Percentiles rank a stretch among this genome's conserved stretches.
These are phyloP conservation scores for Emiliania huxleyi DNA, from an alignment of 78 protist species.

Conservation along the genomic window DNA sequence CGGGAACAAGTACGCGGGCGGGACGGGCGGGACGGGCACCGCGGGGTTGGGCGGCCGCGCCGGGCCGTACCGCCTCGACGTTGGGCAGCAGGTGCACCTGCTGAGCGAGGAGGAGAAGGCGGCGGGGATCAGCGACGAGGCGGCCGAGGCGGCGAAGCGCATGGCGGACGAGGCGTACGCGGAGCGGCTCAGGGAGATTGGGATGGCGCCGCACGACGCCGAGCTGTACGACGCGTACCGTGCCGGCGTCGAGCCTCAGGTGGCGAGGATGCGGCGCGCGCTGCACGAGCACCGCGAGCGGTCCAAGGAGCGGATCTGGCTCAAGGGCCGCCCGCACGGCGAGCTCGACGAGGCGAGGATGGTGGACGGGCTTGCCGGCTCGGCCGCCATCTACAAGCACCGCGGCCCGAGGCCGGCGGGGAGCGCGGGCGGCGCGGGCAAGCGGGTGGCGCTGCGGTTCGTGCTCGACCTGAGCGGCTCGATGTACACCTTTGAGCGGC, in stretches of 20 bases:
- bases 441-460: neutral
- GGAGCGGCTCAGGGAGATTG: conserved; percentile 52
- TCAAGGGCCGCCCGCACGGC: conserved; percentile 46
- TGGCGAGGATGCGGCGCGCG: conserved; percentile 43
- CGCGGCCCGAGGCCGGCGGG: neutral
- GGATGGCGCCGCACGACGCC: conserved; percentile 47
- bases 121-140: neutral
- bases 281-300: conserved; percentile 55
- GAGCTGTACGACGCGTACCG: neutral
- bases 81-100: conserved; percentile 17
- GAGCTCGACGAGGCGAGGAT: conserved; percentile 66
- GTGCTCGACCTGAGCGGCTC: conserved; percentile 40
- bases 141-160: conserved; percentile 31
- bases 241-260: conserved; percentile 9
- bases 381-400: conserved; percentile 21
- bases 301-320: conserved; percentile 63
- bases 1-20: conserved; percentile 79
- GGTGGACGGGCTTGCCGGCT: conserved; percentile 68
- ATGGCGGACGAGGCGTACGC: conserved; percentile 57
- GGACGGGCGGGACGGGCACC: conserved; percentile 78
- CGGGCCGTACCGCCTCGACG: conserved; percentile 72
- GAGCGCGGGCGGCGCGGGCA: neutral
- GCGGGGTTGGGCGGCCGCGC: conserved; percentile 80
- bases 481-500: conserved; percentile 70
- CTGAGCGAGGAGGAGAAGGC: conserved; percentile 34